These are phyloP conservation scores for Chlamydomonas sp. DNA, from an alignment of 139 green algal species.

Conservation along the genomic window DNA sequence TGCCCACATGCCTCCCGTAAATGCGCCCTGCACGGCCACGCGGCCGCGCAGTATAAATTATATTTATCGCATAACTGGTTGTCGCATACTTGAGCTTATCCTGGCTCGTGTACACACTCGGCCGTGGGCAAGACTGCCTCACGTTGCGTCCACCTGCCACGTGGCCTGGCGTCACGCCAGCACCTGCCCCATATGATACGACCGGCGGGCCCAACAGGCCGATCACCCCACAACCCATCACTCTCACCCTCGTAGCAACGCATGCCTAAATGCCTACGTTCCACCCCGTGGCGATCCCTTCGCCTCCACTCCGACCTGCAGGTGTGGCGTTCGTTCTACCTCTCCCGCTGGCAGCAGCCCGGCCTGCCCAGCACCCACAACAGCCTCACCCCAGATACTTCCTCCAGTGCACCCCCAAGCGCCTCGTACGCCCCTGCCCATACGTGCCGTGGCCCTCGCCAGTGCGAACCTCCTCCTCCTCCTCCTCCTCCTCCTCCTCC, in stretches of 20 bases:
- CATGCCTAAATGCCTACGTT: not conserved
- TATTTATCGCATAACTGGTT: no score
- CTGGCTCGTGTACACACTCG: no score
- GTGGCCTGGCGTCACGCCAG: no score
- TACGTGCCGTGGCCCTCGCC: not conserved
- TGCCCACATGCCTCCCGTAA: no score
- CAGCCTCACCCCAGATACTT: not conserved
- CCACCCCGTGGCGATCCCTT: not conserved
- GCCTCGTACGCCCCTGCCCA: not conserved
- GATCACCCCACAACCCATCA: not conserved
- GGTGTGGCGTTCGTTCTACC: slow-evolving; percentile 58
- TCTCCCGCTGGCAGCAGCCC: slow-evolving; percentile 42
- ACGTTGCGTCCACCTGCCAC: no score
- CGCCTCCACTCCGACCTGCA: not conserved
- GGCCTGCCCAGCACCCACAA: slow-evolving; percentile 19
- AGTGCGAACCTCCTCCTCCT: not conserved
- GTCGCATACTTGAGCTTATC: no score
- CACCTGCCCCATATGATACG: no score
- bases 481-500: not conserved
- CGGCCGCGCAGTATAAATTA: no score
- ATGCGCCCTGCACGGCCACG: no score
- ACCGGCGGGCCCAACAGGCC: no score
- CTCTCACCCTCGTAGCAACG: not conserved
- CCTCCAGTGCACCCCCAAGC: not conserved
- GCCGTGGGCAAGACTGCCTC: no score